Percentiles rank a stretch among this genome's conserved stretches.
Conservation (phyloP, 768 basidiomycete genomes). For the Paxillus involutus region DNA sequence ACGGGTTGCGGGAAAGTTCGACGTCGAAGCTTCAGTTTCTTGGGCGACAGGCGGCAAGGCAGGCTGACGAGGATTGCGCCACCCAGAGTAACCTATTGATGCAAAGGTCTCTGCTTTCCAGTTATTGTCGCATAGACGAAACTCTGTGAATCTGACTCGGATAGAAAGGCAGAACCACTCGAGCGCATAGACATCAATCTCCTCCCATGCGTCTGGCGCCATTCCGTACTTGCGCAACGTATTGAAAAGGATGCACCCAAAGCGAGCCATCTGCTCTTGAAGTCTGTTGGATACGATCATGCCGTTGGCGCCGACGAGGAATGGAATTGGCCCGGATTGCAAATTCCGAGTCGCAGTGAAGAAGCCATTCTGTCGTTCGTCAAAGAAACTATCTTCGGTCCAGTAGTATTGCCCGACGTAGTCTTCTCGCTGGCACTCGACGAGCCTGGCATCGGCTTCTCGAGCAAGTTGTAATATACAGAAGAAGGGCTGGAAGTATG, state of each 20-base stretch:
- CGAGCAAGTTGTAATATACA: slow-evolving; percentile 2
- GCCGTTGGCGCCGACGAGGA: slow-evolving; percentile 1
- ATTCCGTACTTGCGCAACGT: slow-evolving; percentile 6
- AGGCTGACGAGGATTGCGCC: background rate
- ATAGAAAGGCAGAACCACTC: slow-evolving; percentile 7
- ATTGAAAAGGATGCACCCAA: slow-evolving; percentile 1
- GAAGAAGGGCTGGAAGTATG: slow-evolving; percentile 4
- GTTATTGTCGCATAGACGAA: slow-evolving; percentile 4
- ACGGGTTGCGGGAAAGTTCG: background rate
- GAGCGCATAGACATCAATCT: slow-evolving; percentile 5
- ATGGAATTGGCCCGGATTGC: background rate
- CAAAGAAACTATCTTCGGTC: slow-evolving; percentile 4
- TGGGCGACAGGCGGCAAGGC: background rate
- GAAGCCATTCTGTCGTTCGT: background rate
- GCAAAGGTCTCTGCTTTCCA: slow-evolving; percentile 8
- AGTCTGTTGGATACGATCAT: background rate
- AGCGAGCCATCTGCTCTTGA: slow-evolving; percentile 3
- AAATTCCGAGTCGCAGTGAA: slow-evolving; percentile 2
- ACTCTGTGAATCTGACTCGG: background rate
- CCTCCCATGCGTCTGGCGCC: slow-evolving; percentile 4
- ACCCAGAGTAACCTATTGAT: background rate
- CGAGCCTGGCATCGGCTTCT: background rate
- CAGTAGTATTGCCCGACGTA: slow-evolving; percentile 6
- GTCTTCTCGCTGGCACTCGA: background rate
- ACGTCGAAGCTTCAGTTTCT: background rate